phyloP scores from a whole-genome alignment of 768 basidiomycete species.

The Myochromella boudieri region DNA sequence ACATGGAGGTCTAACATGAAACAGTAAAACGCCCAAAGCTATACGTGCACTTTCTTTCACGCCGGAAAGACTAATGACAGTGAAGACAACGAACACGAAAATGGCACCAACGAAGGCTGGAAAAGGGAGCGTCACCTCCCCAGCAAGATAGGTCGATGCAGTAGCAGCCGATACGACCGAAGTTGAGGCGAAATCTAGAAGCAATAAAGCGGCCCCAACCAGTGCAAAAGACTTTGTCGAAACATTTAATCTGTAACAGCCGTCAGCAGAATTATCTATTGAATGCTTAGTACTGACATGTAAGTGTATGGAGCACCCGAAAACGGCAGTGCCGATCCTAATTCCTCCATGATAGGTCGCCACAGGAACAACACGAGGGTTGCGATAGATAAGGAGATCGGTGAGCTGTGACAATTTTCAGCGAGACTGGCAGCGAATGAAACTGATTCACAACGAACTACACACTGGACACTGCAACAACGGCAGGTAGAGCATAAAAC shows the following conservation, averaged over 20 bases:
- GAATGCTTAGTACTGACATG: constrained; percentile 37
- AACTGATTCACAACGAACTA: constrained; percentile 44
- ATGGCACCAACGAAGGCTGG: constrained; percentile 50
- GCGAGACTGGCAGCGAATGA: not conserved
- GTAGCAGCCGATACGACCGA: constrained; percentile 74
- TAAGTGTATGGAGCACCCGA: constrained; percentile 74
- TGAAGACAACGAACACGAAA: constrained; percentile 55
- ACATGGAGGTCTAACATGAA: constrained; percentile 49
- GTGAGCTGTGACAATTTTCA: constrained; percentile 46
- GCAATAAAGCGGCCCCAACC: constrained; percentile 60
- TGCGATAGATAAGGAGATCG: constrained; percentile 65
- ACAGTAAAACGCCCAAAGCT: constrained; percentile 52
- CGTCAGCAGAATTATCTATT: not conserved
- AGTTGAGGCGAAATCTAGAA: constrained; percentile 73
- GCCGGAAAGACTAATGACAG: constrained; percentile 53
- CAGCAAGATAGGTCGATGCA: constrained; percentile 63
- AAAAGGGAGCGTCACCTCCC: constrained; percentile 61
- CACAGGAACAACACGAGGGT: constrained; percentile 64
- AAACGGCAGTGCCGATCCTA: constrained; percentile 67
- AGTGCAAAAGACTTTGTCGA: constrained; percentile 64
- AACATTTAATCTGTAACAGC: constrained; percentile 49
- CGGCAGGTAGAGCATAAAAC: constrained; percentile 68
- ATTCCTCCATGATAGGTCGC: constrained; percentile 74
- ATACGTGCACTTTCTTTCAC: constrained; percentile 63
- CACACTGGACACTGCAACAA: constrained; percentile 59